phyloP scores from a whole-genome alignment of 129 eudicot genomes.

The Helichrysum umbraculigerum region DNA sequence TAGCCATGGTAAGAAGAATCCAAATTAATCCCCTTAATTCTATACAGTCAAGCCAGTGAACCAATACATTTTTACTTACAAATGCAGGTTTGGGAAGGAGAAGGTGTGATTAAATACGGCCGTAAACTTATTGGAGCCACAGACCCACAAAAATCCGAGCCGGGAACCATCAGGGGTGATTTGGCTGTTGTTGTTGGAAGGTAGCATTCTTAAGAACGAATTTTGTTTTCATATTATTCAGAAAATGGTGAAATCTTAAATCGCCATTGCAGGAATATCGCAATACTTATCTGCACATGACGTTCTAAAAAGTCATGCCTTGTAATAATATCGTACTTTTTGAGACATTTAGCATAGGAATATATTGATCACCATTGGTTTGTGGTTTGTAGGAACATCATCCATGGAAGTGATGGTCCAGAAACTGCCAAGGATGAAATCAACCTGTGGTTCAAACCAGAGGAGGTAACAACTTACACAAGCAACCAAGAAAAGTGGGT shows the following conservation, averaged over 20 bases:
- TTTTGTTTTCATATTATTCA: not conserved
- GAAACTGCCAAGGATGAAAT: conserved; percentile 99
- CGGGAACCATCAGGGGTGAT: conserved; percentile 99
- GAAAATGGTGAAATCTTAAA: not conserved
- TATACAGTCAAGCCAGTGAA: not conserved
- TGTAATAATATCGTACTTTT: not conserved
- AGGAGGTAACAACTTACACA: conserved; percentile 77
- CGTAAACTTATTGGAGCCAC: conserved; percentile 98
- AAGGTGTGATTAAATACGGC: conserved; percentile 93
- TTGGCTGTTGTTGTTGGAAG: conserved; percentile 97
- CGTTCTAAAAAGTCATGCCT: not conserved
- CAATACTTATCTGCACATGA: not conserved
- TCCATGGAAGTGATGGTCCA: conserved; percentile 98
- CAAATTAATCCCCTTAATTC: not conserved
- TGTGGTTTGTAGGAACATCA: conserved; percentile 66
- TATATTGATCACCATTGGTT: not conserved
- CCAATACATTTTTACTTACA: not conserved
- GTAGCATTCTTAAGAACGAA: conserved; percentile 39
- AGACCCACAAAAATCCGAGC: conserved; percentile 97
- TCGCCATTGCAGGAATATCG: not conserved
- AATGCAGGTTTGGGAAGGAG: conserved; percentile 98
- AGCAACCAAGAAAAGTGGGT: conserved; percentile 94
- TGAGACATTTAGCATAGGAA: not conserved
- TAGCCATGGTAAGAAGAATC: conserved; percentile 75
- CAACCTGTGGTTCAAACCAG: conserved; percentile 91